A percentile compares a stretch with the other conserved stretches of the same genome.
phyloP scores from a whole-genome alignment of 2,329 filamentous ascomycete species.

The Aspergillus pseudoglaucus region DNA sequence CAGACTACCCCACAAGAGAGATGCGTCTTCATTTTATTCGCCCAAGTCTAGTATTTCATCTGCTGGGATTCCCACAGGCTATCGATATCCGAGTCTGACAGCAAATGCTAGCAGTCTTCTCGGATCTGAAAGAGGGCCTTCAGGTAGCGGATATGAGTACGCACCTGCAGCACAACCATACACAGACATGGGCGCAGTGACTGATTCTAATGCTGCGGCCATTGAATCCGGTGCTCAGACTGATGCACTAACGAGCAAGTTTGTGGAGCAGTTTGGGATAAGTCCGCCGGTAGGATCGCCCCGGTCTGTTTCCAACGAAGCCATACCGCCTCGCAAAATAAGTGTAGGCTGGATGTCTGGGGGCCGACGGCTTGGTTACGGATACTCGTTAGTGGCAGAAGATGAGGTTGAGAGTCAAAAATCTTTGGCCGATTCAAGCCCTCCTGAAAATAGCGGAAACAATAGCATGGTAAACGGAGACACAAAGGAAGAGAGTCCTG shows the following conservation, averaged over 20 bases:
- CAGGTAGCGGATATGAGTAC: neutral
- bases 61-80: neutral
- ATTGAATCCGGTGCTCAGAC: conserved; percentile 1
- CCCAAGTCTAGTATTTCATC: conserved; percentile 13
- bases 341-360: conserved; percentile 39
- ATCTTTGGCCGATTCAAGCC: neutral
- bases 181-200: too few relatives aligned
- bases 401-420: conserved; percentile 10
- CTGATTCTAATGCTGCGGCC: neutral
- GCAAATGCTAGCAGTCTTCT: neutral
- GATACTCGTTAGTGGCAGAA: conserved; percentile 28
- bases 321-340: conserved; percentile 23
- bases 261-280: conserved; percentile 26
- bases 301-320: conserved; percentile 1
- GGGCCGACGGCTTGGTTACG: conserved; percentile 35
- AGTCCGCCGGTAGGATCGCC: conserved; percentile 1
- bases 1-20: conserved; percentile 4
- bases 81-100: neutral
- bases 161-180: neutral
- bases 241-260: conserved; percentile 21
- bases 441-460: neutral
- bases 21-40: conserved; percentile 23
- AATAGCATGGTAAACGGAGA: conserved; percentile 1
- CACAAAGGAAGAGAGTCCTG: neutral
- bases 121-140: neutral